A percentile compares a stretch with the other conserved stretches of the same genome.
Evolutionary conservation across 768 basidiomycete genomes (phyloP).

Genomic region (Mycena venus): DNA sequence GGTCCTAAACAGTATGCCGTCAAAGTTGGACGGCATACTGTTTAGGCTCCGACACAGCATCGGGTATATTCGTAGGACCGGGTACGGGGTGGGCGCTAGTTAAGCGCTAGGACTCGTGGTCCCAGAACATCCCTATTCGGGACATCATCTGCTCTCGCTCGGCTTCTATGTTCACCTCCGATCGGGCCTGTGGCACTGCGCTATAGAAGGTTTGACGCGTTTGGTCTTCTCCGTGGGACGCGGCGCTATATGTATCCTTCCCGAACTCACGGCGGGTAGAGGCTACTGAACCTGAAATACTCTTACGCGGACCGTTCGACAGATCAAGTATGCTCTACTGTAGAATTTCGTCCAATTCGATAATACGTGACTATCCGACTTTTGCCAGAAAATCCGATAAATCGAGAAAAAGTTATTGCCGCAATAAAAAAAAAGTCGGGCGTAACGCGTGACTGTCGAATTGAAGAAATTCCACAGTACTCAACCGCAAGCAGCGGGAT

Average conservation of each 20-base stretch:
- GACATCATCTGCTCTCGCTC: background rate
- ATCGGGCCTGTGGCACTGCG: background rate
- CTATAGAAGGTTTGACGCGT: background rate
- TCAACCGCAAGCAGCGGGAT: background rate
- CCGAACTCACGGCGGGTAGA: background rate
- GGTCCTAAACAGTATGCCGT: no score
- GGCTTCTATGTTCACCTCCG: slow-evolving; percentile 1
- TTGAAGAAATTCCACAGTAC: no score
- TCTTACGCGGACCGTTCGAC: slow-evolving; percentile 3
- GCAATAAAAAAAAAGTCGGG: no score
- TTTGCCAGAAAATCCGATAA: no score
- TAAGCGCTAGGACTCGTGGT: background rate
- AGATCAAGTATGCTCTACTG: slow-evolving; percentile 4
- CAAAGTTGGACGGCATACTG: slow-evolving; percentile 7
- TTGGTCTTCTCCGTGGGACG: slow-evolving; percentile 2
- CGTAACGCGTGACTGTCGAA: no score
- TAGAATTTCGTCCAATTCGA: no score
- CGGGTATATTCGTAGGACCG: background rate
- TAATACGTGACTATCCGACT: no score
- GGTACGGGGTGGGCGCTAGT: background rate
- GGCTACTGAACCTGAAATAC: background rate
- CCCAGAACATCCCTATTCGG: background rate
- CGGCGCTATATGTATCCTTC: slow-evolving; percentile 10
- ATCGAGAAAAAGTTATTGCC: no score
- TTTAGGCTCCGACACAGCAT: background rate